These are phyloP conservation scores for Acacia concinna DNA, from an alignment of 331 rosid genomes.

Conservation along the genomic window DNA sequence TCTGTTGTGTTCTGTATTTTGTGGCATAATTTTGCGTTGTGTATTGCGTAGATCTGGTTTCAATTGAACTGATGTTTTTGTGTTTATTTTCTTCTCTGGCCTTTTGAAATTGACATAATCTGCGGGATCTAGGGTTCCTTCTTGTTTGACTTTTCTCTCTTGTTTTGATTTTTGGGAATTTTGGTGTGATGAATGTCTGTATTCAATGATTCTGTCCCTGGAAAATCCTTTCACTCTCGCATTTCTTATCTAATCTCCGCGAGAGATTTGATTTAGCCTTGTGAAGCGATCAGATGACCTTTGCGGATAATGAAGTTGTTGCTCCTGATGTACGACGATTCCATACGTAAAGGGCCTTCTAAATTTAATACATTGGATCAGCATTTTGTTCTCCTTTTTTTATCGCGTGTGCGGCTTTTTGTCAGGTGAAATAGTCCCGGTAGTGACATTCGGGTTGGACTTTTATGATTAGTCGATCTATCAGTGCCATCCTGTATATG, in stretches of 20 bases:
- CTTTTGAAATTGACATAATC: neutral
- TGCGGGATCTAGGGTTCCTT: conserved; percentile 39
- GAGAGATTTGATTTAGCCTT: neutral
- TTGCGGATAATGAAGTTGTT: neutral
- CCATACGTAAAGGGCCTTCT: neutral
- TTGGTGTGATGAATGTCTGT: neutral
- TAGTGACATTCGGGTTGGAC: neutral
- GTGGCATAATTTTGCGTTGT: neutral
- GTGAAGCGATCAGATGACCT: conserved; percentile 11
- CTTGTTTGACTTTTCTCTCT: conserved; percentile 30
- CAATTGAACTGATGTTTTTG: neutral
- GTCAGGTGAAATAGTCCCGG: neutral
- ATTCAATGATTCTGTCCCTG: neutral
- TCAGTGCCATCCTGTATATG: neutral
- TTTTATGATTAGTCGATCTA: neutral
- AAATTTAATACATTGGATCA: neutral
- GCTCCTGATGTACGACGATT: neutral
- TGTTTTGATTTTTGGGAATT: neutral
- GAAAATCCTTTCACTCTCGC: neutral
- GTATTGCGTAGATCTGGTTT: conserved; percentile 31
- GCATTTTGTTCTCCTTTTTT: neutral
- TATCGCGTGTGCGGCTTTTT: neutral
- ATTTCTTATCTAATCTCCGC: neutral
- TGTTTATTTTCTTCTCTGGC: neutral
- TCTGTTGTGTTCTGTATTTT: neutral